Evolutionary conservation across 345 rosid genomes (phyloP).

Genomic region (Erucastrum elatum): DNA sequence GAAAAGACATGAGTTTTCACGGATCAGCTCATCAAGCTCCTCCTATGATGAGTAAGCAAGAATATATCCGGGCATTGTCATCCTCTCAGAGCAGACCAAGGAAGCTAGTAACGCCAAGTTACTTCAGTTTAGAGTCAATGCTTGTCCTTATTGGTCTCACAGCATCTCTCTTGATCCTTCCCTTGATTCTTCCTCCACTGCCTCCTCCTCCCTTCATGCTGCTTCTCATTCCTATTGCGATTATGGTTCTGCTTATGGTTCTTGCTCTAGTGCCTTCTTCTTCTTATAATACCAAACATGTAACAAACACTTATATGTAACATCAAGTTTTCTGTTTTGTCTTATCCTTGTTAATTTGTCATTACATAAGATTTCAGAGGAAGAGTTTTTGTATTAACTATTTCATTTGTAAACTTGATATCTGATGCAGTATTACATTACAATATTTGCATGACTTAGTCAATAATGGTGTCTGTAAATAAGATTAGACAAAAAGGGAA

Average conservation of each 20-base stretch:
- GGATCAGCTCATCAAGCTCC: slow-evolving; percentile 8
- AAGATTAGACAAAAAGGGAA: neutral
- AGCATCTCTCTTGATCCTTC: slow-evolving; percentile 70
- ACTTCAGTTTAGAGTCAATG: slow-evolving; percentile 66
- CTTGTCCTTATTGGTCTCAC: slow-evolving; percentile 60
- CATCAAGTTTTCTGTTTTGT: neutral
- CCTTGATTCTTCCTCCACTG: slow-evolving; percentile 76
- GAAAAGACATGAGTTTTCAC: slow-evolving; percentile 14
- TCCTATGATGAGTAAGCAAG: slow-evolving; percentile 31
- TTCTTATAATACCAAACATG: slow-evolving; percentile 30
- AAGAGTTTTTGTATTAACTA: slow-evolving; percentile 15
- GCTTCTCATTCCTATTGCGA: slow-evolving; percentile 72
- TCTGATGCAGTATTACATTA: neutral
- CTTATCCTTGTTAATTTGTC: neutral
- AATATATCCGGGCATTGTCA: slow-evolving; percentile 32
- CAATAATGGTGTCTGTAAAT: neutral
- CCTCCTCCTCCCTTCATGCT: slow-evolving; percentile 86
- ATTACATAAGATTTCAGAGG: slow-evolving; percentile 11
- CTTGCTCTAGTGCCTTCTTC: slow-evolving; percentile 72
- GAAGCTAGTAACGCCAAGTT: slow-evolving; percentile 46
- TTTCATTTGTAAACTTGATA: slow-evolving; percentile 26
- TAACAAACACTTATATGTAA: slow-evolving; percentile 31
- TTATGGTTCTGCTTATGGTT: slow-evolving; percentile 62
- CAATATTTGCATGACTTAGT: neutral
- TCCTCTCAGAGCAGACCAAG: slow-evolving; percentile 34